Evolutionary conservation across 176 grass and related monocot species (phyloP), one percentile per base, ranked within the genome.

Genomic region (Cenchrus fungigraminus): DNA sequence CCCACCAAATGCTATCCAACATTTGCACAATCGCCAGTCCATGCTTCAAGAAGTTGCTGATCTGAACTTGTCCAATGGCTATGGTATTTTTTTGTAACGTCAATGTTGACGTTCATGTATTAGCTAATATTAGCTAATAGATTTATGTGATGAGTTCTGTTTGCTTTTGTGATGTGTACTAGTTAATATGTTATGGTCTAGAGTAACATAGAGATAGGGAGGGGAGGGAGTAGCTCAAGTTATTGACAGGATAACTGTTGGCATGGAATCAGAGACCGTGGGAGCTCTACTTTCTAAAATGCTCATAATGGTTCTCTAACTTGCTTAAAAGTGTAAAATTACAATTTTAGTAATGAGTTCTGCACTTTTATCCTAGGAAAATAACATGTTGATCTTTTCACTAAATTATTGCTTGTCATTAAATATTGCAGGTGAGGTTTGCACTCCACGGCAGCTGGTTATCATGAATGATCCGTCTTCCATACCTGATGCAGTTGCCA

Each of bases 1-100:
- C 43, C 94, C 94, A 58, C 91, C 94, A 58, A 84, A 85, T 90
- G 94, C 94, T 57, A 97, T 97, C 72, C 79, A 86, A 75, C 89
- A 88, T 67, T 76, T 97, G 79, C 78, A 89, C 13, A 97, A 97
- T 86, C 89, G 94, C 60, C 87, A 97, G 57, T 97, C 91, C 5
- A 94, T 97, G 94, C 94, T 97, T 79, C 81, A 97, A 79, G 94
- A 90, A 88, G 94, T 97, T 45, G 89, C 91, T 78, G 89, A 91
- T 77, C 82, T 97, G 81, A 94, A 94, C 65, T 73, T 97, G 45
- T 93, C 89, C 9, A 86, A 97, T 52, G 85, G 71, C 57, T 81
- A 90, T 65, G 94, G 94, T 94, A 91, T 87, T 85, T 72, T 15
- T 82, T 84, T 57, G 12, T 49, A 49, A 47, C 34, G 66, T 71